Conservation (phyloP, 129 eudicot genomes). For the Arctium minus region DNA sequence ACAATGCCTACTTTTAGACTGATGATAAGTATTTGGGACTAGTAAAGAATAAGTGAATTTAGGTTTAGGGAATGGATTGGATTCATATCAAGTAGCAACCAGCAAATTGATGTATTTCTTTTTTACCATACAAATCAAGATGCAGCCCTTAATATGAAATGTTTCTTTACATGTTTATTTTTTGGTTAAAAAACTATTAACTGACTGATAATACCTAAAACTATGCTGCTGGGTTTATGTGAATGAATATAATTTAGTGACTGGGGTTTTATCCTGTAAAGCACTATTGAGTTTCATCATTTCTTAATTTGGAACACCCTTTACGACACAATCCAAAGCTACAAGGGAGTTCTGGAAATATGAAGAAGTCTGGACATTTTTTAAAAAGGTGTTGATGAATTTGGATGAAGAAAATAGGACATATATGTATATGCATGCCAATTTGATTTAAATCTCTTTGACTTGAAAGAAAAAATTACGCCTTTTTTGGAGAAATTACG, state of each 20-base stretch:
- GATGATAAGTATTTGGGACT: conserved; percentile 2
- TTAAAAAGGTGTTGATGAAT: neutral
- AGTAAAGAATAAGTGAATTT: neutral
- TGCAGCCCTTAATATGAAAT: neutral
- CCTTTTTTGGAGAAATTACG: no score
- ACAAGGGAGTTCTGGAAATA: neutral
- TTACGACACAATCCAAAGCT: neutral
- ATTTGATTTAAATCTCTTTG: no score
- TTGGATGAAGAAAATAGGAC: neutral
- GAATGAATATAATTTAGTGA: neutral
- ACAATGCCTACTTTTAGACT: conserved; percentile 5
- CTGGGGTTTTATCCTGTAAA: neutral
- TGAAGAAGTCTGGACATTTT: neutral
- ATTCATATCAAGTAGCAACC: neutral
- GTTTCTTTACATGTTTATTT: neutral
- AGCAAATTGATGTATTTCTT: neutral
- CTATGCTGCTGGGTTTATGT: neutral
- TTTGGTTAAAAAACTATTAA: neutral
- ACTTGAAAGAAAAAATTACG: no score
- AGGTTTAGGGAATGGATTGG: neutral
- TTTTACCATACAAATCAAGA: conserved; percentile 8
- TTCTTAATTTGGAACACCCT: neutral
- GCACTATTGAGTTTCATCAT: conserved; percentile 4
- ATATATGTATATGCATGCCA: no score
- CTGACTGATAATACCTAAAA: neutral